Evolutionary conservation across 352 stramenopile genomes (phyloP).

Genomic region (Lagenidium sp.): DNA sequence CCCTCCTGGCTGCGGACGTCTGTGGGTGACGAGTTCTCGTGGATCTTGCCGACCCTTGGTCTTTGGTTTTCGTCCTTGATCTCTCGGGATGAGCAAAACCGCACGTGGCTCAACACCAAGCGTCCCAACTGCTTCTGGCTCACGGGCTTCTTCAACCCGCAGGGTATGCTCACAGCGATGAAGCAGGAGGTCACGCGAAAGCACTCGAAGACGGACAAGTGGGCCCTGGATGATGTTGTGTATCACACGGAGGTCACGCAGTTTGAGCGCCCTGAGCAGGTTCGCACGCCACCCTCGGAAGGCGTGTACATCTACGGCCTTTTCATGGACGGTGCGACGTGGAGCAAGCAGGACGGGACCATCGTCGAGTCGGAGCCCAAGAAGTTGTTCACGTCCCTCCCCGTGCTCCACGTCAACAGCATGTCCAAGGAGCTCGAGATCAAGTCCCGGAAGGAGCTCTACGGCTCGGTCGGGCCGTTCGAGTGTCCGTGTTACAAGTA

Average conservation of each 20-base stretch:
- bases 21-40: constrained; percentile 97
- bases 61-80: constrained; percentile 97
- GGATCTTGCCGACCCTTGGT: constrained; percentile 93
- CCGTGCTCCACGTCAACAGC: constrained; percentile 94
- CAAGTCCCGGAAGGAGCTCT: constrained; percentile 91
- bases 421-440: constrained; percentile 91
- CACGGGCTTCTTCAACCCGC: constrained; percentile 97
- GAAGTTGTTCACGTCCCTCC: constrained; percentile 94
- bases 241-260: constrained; percentile 96
- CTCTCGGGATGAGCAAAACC: constrained; percentile 93
- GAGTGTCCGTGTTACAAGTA: constrained; percentile 98
- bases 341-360: constrained; percentile 89
- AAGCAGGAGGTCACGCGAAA: constrained; percentile 98
- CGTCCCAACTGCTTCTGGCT: constrained; percentile 96
- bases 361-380: constrained; percentile 96
- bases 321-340: constrained; percentile 95
- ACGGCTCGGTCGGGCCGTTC: constrained; percentile 88
- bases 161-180: constrained; percentile 98
- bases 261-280: constrained; percentile 91
- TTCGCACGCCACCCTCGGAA: constrained; percentile 80
- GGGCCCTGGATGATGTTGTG: constrained; percentile 96
- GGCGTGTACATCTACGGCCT: constrained; percentile 98
- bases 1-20: constrained; percentile 94
- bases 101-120: constrained; percentile 93
- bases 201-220: constrained; percentile 95